Base-by-base conservation (phyloP, 2,329 filamentous ascomycete genomes). In the Acephala macrosclerotiorum region DNA sequence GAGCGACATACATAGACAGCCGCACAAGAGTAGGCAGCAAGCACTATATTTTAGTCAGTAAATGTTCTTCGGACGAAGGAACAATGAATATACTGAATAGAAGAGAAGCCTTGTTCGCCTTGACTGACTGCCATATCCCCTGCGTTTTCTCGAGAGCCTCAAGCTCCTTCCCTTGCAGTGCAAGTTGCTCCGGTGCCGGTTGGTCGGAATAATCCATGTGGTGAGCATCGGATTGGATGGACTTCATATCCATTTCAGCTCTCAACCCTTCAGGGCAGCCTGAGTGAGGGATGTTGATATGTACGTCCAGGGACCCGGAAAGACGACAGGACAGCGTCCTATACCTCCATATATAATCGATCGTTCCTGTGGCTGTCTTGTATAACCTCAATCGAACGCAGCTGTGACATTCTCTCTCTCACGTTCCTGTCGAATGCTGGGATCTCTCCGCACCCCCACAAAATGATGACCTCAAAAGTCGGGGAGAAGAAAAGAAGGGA, bases 21-120 rank as follows among this genome's bases (percentile, higher is more conserved):
- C n/a, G 68, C 64, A 38, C 66, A 68, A 22, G 64, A 61, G 38
- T 70, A 70, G 3, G 66, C 66, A 20, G 66, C 62, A 18, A 70
- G 22, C 40, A 68, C 68, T 70, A 61, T 12, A 35, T 47, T 51
- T 2, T 20, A 26, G 29, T 66, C 4, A 60, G 38, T 20, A 60
- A 36, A 12, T 47, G 12, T 49, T 16, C 7, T 20, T 7, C 49
- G 9, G 7, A 5, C 12, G n/a, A 9, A 9, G 14, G 3, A 36
- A 49, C 25, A 20, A 22, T 25, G 9, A 9, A 55, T 51, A 53
- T 64, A 66, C 66, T 63, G 42, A 67, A 70, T 20, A 66, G 33
- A 16, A 70, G 14, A 0, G 49, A 60, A n/a, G n/a, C 20, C 51
- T 59, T 65, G 53, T 68, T 58, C 51, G 58, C 33, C 47, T 63